Conservation (phyloP, 2,329 filamentous ascomycete species). For the Bipolaris bicolor region DNA sequence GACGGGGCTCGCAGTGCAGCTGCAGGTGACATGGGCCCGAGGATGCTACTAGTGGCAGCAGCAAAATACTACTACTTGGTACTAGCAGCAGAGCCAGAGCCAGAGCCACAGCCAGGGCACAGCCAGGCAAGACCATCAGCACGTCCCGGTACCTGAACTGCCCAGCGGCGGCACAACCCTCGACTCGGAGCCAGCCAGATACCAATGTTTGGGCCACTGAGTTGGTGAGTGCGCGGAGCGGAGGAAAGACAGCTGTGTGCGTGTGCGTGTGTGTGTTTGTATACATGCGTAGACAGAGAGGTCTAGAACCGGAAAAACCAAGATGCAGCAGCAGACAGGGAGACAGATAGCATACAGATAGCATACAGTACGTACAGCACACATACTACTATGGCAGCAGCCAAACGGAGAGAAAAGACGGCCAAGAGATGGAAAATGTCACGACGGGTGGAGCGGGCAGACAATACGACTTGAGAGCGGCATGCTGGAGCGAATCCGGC, state of each 20-base stretch:
- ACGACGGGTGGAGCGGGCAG: conserved; percentile 15
- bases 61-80: too few relatives aligned
- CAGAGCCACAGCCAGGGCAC: neutral
- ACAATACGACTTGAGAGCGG: conserved; percentile 4
- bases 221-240: neutral
- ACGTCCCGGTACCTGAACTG: conserved; percentile 10
- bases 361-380: too few relatives aligned
- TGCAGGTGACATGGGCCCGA: conserved; percentile 10
- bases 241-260: too few relatives aligned
- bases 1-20: conserved; percentile 4
- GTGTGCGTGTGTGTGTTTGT: too few relatives aligned
- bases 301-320: neutral
- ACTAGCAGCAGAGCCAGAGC: too few relatives aligned
- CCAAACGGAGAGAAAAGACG: neutral
- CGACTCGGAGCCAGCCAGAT: conserved; percentile 1
- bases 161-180: too few relatives aligned
- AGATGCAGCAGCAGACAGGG: neutral
- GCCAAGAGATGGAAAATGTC: neutral
- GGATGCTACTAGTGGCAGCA: neutral
- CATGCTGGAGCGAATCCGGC: conserved; percentile 15
- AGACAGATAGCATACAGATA: too few relatives aligned
- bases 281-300: too few relatives aligned
- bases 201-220: neutral
- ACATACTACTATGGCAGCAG: neutral
- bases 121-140: conserved; percentile 11